Conservation (phyloP, 768 basidiomycete species). For the Podaxis rugospora region DNA sequence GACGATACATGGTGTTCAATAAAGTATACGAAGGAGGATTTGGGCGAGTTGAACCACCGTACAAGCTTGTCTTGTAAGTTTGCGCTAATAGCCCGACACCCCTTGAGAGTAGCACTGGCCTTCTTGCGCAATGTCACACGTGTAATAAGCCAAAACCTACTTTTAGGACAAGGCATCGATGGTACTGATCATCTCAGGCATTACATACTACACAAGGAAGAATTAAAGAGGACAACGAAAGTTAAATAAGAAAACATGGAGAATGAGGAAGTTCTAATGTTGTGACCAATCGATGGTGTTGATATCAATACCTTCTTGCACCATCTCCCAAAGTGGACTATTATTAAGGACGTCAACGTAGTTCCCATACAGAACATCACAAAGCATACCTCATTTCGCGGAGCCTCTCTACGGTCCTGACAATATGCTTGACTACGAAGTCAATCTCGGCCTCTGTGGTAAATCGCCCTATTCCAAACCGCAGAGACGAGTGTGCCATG, state of each 20-base stretch:
- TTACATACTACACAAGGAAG: not conserved
- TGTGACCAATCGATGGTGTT: slow-evolving; percentile 94
- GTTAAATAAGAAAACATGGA: not conserved
- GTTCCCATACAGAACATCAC: not conserved
- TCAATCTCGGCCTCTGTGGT: slow-evolving; percentile 98
- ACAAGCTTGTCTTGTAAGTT: too few species aligned
- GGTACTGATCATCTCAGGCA: not conserved
- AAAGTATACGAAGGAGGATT: not conserved
- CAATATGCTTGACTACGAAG: slow-evolving; percentile 85
- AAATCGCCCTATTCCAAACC: slow-evolving; percentile 97
- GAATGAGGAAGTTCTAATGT: slow-evolving; percentile 45
- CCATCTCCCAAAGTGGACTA: slow-evolving; percentile 99
- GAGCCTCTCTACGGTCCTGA: slow-evolving; percentile 79
- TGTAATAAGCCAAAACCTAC: too few species aligned
- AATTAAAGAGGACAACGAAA: not conserved
- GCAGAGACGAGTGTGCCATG: slow-evolving; percentile 97
- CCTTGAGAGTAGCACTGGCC: too few species aligned
- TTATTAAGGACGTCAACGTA: slow-evolving; percentile 9
- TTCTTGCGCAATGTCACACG: too few species aligned
- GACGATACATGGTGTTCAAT: not conserved
- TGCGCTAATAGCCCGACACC: too few species aligned
- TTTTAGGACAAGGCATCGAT: not conserved
- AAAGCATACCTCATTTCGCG: slow-evolving; percentile 84
- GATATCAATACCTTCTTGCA: slow-evolving; percentile 97
- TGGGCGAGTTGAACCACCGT: not conserved